Evolutionary conservation across 2,329 filamentous ascomycete species (phyloP), one percentile per base, ranked within the genome.

Genomic region (Hymenoscyphus salicellus): DNA sequence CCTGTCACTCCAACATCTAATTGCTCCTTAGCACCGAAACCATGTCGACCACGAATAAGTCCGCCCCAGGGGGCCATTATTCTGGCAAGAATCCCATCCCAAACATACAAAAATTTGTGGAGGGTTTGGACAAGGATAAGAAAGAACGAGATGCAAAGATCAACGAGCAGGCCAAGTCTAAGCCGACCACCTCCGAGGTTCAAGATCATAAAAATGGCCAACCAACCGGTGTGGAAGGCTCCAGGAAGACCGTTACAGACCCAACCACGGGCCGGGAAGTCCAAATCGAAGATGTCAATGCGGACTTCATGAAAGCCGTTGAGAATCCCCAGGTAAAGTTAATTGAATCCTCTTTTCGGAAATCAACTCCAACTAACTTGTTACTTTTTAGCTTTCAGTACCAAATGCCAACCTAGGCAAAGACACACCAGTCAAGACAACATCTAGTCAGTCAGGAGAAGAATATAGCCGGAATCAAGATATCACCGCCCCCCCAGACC

Each of bases 331-430:
- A 83, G 76, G 89, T 91, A 80, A 70, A 77, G 3, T 36, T 16
- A 10, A 28, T 26, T 57, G 26, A n/a, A 5, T 17, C 5, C 28
- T 23, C 59, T 61, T 61, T 61, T 63, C 61, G 30, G 65, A 52
- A 63, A 55, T 4, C 5, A 23, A 7, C 5, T 2, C 8, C 6
- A 11, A 36, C 58, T 64, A 23, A 64, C n/a, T 38, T 28, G 5
- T 61, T 55, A 41, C 14, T 33, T 7, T 6, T 52, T 71, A 92
- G 86, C 78, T 97, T 16, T 92, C 90, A 1, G 86, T 98, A 0
- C 94, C 94, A 20, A 98, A 97, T 76, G 91, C 92, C 52, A 97
- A 97, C 72, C 79, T 98, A 2, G 86, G 88, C 68, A 93, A 90
- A 75, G 80, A 86, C 2, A 90, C 91, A 3, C 83, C 90, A 0